Evolutionary conservation across 768 basidiomycete genomes (phyloP).

Genomic region (Boletus tylopilopsis): DNA sequence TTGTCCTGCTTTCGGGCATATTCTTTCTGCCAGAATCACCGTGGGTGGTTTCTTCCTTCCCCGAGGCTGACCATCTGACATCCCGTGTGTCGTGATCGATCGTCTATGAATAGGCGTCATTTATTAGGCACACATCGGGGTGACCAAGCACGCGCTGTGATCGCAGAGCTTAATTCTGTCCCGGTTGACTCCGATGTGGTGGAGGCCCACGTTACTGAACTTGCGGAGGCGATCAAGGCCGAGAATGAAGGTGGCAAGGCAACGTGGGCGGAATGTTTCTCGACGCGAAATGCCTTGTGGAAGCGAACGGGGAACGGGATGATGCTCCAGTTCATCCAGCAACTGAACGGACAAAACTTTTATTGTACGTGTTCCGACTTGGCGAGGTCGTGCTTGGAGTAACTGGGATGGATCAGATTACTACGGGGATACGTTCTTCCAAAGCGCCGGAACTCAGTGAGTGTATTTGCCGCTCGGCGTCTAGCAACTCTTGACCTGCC

Average conservation of each 20-base stretch:
- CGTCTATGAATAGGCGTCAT: constrained; percentile 6
- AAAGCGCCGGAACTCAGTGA: constrained; percentile 62
- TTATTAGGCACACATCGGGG: background rate
- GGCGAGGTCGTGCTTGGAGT: background rate
- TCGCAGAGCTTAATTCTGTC: constrained; percentile 14
- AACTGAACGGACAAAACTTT: constrained; percentile 16
- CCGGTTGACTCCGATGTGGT: constrained; percentile 11
- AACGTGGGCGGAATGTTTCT: constrained; percentile 15
- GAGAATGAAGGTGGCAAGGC: constrained; percentile 16
- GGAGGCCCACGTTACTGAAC: constrained; percentile 10
- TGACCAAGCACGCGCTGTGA: constrained; percentile 11
- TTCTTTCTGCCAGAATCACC: constrained; percentile 16
- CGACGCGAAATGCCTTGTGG: constrained; percentile 15
- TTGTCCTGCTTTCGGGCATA: constrained; percentile 10
- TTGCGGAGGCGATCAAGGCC: constrained; percentile 13
- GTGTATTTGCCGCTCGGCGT: constrained; percentile 10
- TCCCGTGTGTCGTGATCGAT: background rate
- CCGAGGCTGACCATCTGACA: background rate
- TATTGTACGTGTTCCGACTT: constrained; percentile 7
- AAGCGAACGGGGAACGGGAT: constrained; percentile 16
- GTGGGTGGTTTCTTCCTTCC: background rate
- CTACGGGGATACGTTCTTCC: constrained; percentile 17
- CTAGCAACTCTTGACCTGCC: background rate
- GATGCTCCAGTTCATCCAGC: constrained; percentile 17
- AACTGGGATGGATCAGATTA: constrained; percentile 6